These are phyloP conservation scores for Cercospora nicotianae DNA, from an alignment of 2,329 filamentous ascomycete species.

Conservation along the genomic window DNA sequence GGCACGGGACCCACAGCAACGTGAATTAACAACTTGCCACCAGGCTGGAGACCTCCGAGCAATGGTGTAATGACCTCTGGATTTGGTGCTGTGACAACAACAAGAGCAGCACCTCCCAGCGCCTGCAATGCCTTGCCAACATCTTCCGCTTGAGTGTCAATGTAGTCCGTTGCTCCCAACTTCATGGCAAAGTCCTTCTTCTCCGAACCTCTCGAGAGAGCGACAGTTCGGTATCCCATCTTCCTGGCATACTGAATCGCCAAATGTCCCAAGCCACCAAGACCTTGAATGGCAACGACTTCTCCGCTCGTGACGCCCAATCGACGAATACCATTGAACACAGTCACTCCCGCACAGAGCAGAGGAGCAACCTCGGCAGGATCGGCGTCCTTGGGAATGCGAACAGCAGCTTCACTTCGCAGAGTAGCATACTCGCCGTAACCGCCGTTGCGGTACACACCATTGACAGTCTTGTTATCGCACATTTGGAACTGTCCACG, in stretches of 20 bases:
- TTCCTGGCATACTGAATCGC: conserved; percentile 55
- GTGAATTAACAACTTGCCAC: conserved; percentile 62
- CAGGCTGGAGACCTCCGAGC: conserved; percentile 53
- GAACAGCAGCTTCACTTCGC: conserved; percentile 60
- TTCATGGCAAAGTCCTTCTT: conserved; percentile 57
- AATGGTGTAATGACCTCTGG: conserved; percentile 56
- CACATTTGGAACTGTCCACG: conserved; percentile 69
- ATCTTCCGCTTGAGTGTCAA: conserved; percentile 56
- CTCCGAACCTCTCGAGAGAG: conserved; percentile 49
- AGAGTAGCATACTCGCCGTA: conserved; percentile 62
- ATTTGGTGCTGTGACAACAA: conserved; percentile 65
- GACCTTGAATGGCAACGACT: conserved; percentile 53
- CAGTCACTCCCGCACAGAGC: conserved; percentile 54
- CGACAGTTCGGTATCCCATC: conserved; percentile 56
- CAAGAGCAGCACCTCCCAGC: conserved; percentile 62
- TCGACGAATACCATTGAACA: conserved; percentile 53
- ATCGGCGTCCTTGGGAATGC: conserved; percentile 50
- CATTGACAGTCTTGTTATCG: conserved; percentile 62
- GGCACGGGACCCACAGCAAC: conserved; percentile 51
- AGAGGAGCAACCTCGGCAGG: conserved; percentile 50
- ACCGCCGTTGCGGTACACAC: conserved; percentile 65
- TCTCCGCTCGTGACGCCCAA: conserved; percentile 50
- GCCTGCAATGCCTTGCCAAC: conserved; percentile 52
- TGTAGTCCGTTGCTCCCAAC: conserved; percentile 59
- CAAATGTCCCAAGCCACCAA: conserved; percentile 52